Evolutionary conservation across 2,329 filamentous ascomycete species (phyloP), one percentile per base, ranked within the genome.

Genomic region (Aspergillus puulaauensis): DNA sequence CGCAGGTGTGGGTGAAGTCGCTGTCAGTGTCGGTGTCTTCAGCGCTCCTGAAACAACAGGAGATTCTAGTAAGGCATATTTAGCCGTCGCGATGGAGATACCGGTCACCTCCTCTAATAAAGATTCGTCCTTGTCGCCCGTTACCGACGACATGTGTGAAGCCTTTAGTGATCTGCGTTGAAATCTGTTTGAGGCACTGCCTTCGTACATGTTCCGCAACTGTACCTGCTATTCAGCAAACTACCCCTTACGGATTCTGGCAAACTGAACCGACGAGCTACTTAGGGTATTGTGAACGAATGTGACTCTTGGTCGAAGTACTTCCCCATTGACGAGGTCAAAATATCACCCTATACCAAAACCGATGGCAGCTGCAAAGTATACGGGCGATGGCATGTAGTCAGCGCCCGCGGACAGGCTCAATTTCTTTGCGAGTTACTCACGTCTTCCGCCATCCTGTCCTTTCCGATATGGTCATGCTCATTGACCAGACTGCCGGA

Each of bases 181-280:
- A 21, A 14, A 24, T 24, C 52, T 59, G 6, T 27, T 52, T 7
- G 15, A 56, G 1, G 37, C 35, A 5, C 7, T 68, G 8, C 68
- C 67, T 12, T 46, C 52, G 5, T 67, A 68, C 35, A 70, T 70
- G 57, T 69, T 8, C 68, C 68, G 4, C 54, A 45, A 8, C 33
- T 63, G 24, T 64, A 56, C 41, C 48, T 70, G 2, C 57, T 59
- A 2, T 27, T 66, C 11, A 46, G 54, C 6, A 43, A 59, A 19
- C 56, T 69, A 15, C 67, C 67, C 12, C 31, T 63, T 4, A 59
- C 61, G 17, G 56, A 61, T 11, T 63, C 65, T 8, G 66, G 68
- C 15, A 70, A 70, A 54, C 56, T 58, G 4, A 56, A 62, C 83
- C 82, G 58, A 15, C 31, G 43, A 43, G 52, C 45, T 21, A 50